Percentiles rank a stretch among this genome's conserved stretches.
Evolutionary conservation across 2,329 filamentous ascomycete species (phyloP).

Genomic region (Colletotrichum siamense): DNA sequence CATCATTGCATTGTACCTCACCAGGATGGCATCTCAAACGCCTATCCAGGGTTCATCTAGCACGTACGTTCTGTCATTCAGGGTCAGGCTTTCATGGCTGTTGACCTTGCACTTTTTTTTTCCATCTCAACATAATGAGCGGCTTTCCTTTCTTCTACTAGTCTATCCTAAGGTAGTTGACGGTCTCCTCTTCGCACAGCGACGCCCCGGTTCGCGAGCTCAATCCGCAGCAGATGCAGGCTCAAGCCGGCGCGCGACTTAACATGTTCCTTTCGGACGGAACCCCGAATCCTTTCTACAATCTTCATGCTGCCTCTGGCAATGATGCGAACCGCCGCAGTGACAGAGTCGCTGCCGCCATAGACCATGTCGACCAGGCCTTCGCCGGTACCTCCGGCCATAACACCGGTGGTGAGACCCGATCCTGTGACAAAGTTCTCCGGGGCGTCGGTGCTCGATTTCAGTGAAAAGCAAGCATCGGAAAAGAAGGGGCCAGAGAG

Average conservation of each 20-base stretch:
- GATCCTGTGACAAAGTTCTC: too few species aligned
- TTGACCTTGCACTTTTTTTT: too few species aligned
- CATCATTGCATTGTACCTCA: too few species aligned
- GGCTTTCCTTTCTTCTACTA: too few species aligned
- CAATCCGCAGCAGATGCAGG: not conserved
- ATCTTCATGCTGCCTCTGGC: too few species aligned
- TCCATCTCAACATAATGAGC: too few species aligned
- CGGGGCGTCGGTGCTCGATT: not conserved
- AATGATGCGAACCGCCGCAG: not conserved
- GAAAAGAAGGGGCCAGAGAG: slow-evolving; percentile 22
- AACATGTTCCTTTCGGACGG: fast-evolving
- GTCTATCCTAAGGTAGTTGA: too few species aligned
- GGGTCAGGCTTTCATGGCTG: fast-evolving
- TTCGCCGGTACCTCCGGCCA: not conserved
- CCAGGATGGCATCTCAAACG: too few species aligned
- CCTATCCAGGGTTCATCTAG: too few species aligned
- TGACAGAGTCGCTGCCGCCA: not conserved
- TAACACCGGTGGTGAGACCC: too few species aligned
- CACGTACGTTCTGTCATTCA: too few species aligned
- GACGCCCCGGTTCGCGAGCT: fast-evolving
- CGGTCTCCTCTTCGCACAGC: too few species aligned
- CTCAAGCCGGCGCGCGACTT: not conserved
- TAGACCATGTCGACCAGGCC: not conserved
- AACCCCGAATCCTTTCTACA: not conserved
- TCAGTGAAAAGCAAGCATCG: slow-evolving; percentile 15